Percentiles rank a stretch among this genome's conserved stretches.
Evolutionary conservation across 2,329 filamentous ascomycete genomes (phyloP).

Genomic region (Clonostachys byssicola): DNA sequence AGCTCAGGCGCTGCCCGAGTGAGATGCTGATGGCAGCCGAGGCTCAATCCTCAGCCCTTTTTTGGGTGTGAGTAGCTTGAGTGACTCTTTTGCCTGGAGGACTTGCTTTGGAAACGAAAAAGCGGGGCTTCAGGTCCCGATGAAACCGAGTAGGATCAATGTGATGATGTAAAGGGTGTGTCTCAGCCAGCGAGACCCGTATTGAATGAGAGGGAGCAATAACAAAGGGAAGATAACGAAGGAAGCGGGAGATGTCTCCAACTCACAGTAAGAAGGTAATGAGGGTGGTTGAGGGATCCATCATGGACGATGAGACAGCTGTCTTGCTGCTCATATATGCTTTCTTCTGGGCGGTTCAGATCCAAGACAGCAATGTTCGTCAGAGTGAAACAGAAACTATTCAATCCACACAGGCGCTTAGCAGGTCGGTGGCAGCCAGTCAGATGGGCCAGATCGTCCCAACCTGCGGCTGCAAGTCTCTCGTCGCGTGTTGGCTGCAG

Average conservation of each 20-base stretch:
- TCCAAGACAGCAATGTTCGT: neutral
- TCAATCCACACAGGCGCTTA: no score
- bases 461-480: no score
- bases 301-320: constrained; percentile 13
- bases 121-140: neutral
- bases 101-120: neutral
- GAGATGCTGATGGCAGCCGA: no score
- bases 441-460: no score
- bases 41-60: no score
- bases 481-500: no score
- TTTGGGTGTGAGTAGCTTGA: no score
- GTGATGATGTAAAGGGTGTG: constrained; percentile 1
- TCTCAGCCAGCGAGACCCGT: constrained; percentile 1
- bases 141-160: neutral
- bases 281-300: constrained; percentile 62
- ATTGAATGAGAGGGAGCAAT: constrained; percentile 7
- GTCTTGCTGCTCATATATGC: no score
- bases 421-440: no score
- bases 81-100: neutral
- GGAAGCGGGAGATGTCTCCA: constrained; percentile 13
- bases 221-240: constrained; percentile 12
- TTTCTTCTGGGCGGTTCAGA: neutral
- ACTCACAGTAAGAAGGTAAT: constrained; percentile 68
- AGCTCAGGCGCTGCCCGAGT: no score
- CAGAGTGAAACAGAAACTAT: neutral